Base-by-base conservation (phyloP, 257 asterid genomes). In the Voacanga thouarsii region DNA sequence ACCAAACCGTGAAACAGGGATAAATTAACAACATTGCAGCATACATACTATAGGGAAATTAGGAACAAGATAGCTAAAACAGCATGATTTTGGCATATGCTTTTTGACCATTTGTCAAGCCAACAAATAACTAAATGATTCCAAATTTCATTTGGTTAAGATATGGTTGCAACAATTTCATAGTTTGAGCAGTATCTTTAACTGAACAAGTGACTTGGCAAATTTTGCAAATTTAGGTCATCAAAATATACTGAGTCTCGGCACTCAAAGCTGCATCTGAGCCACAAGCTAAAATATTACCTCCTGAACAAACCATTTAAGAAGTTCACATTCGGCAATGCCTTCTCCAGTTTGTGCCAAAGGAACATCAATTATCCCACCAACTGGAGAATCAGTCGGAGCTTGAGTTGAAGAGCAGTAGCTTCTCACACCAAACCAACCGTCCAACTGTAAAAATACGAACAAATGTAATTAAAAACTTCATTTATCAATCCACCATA, bases 281-380 rank as follows among this genome's bases (percentile, higher is more conserved):
- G 33, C 39, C 12, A 16, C 11, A 50, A 80, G 65, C 24, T 72
- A 74, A 64, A 74, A 79, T 75, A 67, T 74, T 64, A 95, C 99
- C 99, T 93, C 99, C 78, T 87, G 78, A 75, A 95, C 96, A 74
- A 93, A 95, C 99, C 99, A 95, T 82, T 90, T 85, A 70, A 95
- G 94, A 79, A 95, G 98, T 83, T 95, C 99, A 79, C 99, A 95
- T 84, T 95, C 99, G 15, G 99, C 99, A 77, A 95, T 95, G 51
- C 99, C 99, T 92, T 95, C 99, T 49, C 99, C 99, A 0, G 99
- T 95, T 90, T 95, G 99, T 0, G 99, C 99, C 88, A 95, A 85
- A 55, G 97, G 97, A 55, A 95, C 90, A 57, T 92, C 98, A 76
- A 95, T 85, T 57, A 88, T 75, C 37, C 94, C 94, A 14, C 78